Percentiles rank a stretch among this genome's conserved stretches.
These are phyloP conservation scores for Alternaria infectoria DNA, from an alignment of 2,329 filamentous ascomycete species.

Conservation along the genomic window DNA sequence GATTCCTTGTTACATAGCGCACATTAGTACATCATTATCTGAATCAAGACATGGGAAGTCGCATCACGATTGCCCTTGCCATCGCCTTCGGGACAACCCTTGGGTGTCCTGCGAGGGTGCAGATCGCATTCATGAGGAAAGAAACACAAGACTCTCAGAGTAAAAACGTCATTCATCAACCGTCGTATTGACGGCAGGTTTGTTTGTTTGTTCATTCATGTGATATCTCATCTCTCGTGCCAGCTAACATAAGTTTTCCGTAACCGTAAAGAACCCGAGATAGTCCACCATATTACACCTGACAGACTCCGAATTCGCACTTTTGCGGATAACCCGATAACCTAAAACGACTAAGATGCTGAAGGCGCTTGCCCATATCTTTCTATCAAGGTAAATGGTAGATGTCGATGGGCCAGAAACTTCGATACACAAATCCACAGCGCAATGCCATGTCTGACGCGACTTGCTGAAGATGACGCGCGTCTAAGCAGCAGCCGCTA, in stretches of 20 bases:
- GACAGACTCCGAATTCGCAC: conserved; percentile 39
- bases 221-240: conserved; percentile 24
- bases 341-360: conserved; percentile 39
- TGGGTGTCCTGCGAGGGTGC: neutral
- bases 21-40: neutral
- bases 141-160: too few relatives aligned
- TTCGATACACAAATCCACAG: conserved; percentile 32
- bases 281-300: conserved; percentile 38
- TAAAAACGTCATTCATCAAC: neutral
- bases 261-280: conserved; percentile 25
- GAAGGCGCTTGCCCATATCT: conserved; percentile 33
- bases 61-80: neutral
- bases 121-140: neutral
- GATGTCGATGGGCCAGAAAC: conserved; percentile 31
- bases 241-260: conserved; percentile 31
- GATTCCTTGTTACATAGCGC: neutral
- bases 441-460: conserved; percentile 31
- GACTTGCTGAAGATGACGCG: conserved; percentile 13
- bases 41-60: neutral
- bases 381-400: conserved; percentile 41
- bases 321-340: conserved; percentile 38
- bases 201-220: conserved; percentile 14
- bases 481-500: conserved; percentile 29
- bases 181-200: conserved; percentile 1
- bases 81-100: neutral